Percentiles rank a stretch among this genome's conserved stretches.
phyloP scores from a whole-genome alignment of 306 rosid species.

The Lathyrus tuberosus region DNA sequence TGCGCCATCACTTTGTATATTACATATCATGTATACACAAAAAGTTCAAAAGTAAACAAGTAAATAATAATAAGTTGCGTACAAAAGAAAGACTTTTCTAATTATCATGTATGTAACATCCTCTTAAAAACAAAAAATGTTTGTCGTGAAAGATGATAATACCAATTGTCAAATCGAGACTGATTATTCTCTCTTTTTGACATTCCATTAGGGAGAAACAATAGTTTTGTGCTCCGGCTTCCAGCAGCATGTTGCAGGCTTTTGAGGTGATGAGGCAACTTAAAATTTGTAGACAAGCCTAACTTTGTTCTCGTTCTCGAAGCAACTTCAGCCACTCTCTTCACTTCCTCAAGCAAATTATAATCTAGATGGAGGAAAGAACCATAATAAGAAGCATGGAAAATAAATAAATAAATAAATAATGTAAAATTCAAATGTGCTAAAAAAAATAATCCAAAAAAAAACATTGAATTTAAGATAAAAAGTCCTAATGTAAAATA shows the following conservation, averaged over 20 bases:
- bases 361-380: constrained; percentile 55
- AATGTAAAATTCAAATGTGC: constrained; percentile 11
- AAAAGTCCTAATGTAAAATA: constrained; percentile 7
- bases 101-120: no score
- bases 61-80: no score
- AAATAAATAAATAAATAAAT: no score
- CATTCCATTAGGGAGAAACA: constrained; percentile 83
- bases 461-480: constrained; percentile 13
- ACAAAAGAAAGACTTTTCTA: no score
- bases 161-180: constrained; percentile 76
- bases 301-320: constrained; percentile 66
- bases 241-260: constrained; percentile 60
- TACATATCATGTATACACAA: no score
- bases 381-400: constrained; percentile 4
- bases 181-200: constrained; percentile 74
- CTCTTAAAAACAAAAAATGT: no score
- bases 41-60: no score
- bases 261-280: constrained; percentile 59
- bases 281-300: constrained; percentile 51
- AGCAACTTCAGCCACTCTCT: constrained; percentile 88
- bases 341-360: constrained; percentile 83
- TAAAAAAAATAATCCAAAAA: background rate
- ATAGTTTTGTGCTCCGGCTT: constrained; percentile 63
- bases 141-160: constrained; percentile 24
- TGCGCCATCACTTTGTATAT: background rate